Conservation (phyloP, 257 asterid genomes). For the Solanum paucissectum region DNA sequence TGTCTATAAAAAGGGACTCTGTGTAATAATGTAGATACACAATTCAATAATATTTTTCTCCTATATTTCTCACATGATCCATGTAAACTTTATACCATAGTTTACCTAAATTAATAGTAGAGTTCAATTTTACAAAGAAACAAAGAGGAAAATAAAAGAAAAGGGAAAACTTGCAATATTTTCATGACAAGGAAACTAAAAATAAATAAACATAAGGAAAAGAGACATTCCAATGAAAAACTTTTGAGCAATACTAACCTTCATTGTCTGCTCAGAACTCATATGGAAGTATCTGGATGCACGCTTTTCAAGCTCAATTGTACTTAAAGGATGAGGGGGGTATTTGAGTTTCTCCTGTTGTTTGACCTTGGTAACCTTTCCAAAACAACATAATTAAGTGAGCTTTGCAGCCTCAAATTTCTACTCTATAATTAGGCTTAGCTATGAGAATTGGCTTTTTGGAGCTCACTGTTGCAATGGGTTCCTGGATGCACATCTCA, state of each 20-base stretch:
- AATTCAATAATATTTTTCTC: not conserved
- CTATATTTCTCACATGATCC: not conserved
- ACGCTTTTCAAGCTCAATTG: constrained; percentile 98
- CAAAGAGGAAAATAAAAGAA: not conserved
- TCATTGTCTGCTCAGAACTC: constrained; percentile 97
- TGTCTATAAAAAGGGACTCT: not conserved
- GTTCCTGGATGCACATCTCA: constrained; percentile 86
- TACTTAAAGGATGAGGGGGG: constrained; percentile 92
- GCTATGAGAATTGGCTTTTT: not conserved
- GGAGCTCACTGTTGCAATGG: constrained; percentile 79
- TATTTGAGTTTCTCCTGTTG: constrained; percentile 73
- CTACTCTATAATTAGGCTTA: constrained; percentile 1
- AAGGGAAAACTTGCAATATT: not conserved
- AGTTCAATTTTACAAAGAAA: no score
- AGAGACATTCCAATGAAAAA: not conserved
- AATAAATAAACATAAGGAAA: not conserved
- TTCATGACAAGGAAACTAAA: not conserved
- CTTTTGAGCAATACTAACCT: constrained; percentile 37
- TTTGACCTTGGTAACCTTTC: constrained; percentile 67
- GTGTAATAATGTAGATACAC: not conserved
- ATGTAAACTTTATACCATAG: not conserved
- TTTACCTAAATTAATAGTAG: not conserved
- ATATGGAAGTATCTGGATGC: constrained; percentile 90
- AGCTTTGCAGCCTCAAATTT: constrained; percentile 5
- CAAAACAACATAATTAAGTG: constrained; percentile 1